Evolutionary conservation across 441 rosid genomes (phyloP), one percentile per base, ranked within the genome.

Genomic region (Breynia disticha): DNA sequence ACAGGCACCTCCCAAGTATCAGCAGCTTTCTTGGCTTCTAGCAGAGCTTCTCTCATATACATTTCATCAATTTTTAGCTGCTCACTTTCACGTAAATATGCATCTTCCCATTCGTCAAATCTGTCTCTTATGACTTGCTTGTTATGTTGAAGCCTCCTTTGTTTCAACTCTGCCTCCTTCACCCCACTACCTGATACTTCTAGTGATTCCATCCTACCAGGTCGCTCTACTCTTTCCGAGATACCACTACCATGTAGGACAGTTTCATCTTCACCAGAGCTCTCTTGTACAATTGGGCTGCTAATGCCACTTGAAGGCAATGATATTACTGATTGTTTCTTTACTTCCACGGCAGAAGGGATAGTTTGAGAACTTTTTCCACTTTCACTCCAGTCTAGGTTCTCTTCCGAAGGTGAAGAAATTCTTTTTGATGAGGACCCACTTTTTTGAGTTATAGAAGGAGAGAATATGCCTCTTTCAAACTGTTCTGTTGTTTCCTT

Each of bases 61-160:
- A 83, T 79, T 67, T 86, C 97, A 72, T 93, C 99, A 51, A 61
- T 53, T 70, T 71, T 80, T 28, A 72, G 77, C 74, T 77, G 95
- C 69, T 84, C 95, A 16, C 72, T 71, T 66, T 93, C 95, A 53
- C 64, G 66, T 57, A 50, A 62, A 62, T 81, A 81, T 42, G 97
- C 99, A 66, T 93, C 97, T 76, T 93, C 99, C 99, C 99, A 93
- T 53, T 89, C 96, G 60, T 89, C 97, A 74, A 86, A 93, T 67
- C 76, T 82, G 61, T 93, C 93, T 51, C 73, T 79, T 28, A 69
- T 57, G 43, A 89, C 88, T 68, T 89, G 97, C 63, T 73, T 75
- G 51, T 71, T 72, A 63, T 87, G 72, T 64, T 76, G 95, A 68
- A 93, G 80, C 70, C 62, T 89, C 73, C 83, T 81, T 62, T 62